Percentiles rank a stretch among this genome's conserved stretches.
Conservation (phyloP, 306 rosid species). For the Alnus rubra region DNA sequence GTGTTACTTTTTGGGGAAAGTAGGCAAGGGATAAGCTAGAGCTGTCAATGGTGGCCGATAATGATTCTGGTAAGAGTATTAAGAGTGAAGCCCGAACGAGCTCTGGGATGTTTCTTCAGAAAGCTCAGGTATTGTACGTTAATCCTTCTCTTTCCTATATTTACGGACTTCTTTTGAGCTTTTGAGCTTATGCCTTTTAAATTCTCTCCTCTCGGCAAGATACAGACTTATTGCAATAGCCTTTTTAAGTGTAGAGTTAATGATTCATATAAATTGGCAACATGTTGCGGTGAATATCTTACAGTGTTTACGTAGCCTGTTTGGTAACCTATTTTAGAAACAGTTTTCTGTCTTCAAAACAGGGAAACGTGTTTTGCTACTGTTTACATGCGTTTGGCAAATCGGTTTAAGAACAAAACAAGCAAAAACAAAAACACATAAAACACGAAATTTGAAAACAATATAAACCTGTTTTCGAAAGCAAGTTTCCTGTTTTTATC, state of each 20-base stretch:
- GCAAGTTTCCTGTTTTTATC: too few relatives aligned
- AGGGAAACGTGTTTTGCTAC: too few relatives aligned
- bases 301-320: not conserved
- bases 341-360: too few relatives aligned
- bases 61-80: conserved; percentile 77
- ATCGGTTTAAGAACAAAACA: too few relatives aligned
- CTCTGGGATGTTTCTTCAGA: conserved; percentile 85
- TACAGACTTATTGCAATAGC: not conserved
- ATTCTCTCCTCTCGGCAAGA: not conserved
- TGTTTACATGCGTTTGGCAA: too few relatives aligned
- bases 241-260: not conserved
- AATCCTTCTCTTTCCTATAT: not conserved
- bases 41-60: conserved; percentile 90
- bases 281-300: not conserved
- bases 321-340: too few relatives aligned
- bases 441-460: too few relatives aligned
- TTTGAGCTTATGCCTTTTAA: not conserved
- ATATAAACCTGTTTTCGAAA: too few relatives aligned
- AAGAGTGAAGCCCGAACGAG: conserved; percentile 86
- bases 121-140: conserved; percentile 57
- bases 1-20: conserved; percentile 28
- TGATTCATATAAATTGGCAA: not conserved
- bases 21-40: conserved; percentile 86
- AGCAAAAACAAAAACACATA: too few relatives aligned
- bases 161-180: not conserved